Base-by-base conservation (phyloP, 106 monocot genomes). In the Dactylorhiza incarnata region DNA sequence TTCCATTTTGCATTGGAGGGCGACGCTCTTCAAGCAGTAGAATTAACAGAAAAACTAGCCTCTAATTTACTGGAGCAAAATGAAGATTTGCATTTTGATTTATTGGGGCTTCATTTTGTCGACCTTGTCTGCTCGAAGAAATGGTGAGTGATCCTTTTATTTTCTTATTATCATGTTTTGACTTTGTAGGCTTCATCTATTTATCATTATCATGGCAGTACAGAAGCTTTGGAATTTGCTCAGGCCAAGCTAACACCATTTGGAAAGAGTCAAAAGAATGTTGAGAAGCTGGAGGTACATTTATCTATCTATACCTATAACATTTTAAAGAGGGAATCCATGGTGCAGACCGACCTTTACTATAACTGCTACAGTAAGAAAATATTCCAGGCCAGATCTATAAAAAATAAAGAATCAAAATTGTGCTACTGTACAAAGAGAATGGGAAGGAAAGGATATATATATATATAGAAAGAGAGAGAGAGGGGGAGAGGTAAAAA, bases 181-280 rank as follows among this genome's bases (percentile, higher is more conserved):
- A 48, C 22, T 22, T 20, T 49, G 49, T 23, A 10, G 72, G 49
- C 19, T 23, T 72, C 47, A 72, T 48, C n/a, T 46, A 69, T 78
- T 68, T 6, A 55, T 74, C 14, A 56, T 65, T 69, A 25, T 37
- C 66, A 78, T 91, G 82, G 69, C 91, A 94, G 97, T 83, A 89
- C 86, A 74, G 97, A 94, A 87, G 97, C 97, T 73, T 80, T 99
- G 83, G 97, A 99, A 77, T 99, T 99, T 79, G 97, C 94, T 72
- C 94, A 91, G 72, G 86, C 56, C 44, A 87, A 79, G 67, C 65
- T 99, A 44, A 85, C 83, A 51, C 86, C 89, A 73, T 99, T 99
- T 81, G 94, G 93, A 59, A 89, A 86, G 80, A 73, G 82, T 61
- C 84, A 83, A 45, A 91, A 91, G 71, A 91, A 91, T 81, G 86